These are phyloP conservation scores for Boletellus sp. DNA, from an alignment of 768 basidiomycete species.

Conservation along the genomic window DNA sequence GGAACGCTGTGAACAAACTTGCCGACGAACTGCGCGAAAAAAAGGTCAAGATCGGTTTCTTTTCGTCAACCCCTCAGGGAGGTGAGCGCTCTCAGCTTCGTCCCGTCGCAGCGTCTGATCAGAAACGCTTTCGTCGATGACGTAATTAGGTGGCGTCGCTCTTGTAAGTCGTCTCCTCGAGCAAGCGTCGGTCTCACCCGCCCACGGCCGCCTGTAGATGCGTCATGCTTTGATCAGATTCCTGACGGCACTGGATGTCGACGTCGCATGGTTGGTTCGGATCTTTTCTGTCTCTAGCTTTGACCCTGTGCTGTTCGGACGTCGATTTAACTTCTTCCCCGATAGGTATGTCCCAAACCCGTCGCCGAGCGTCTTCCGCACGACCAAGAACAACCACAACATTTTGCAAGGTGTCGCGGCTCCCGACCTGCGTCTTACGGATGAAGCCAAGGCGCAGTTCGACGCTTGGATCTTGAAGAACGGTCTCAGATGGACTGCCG, in stretches of 20 bases:
- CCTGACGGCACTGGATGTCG: conserved; percentile 73
- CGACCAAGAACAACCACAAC: conserved; percentile 94
- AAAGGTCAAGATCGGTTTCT: conserved; percentile 88
- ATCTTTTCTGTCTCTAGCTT: conserved; percentile 6
- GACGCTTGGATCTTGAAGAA: conserved; percentile 90
- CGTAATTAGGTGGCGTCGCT: conserved; percentile 77
- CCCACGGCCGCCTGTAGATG: conserved; percentile 52
- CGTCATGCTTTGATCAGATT: conserved; percentile 91
- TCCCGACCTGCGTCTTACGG: conserved; percentile 70
- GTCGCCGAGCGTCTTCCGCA: conserved; percentile 85
- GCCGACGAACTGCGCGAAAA: conserved; percentile 82
- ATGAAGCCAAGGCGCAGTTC: conserved; percentile 74
- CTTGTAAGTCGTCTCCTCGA: conserved; percentile 52
- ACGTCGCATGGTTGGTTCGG: conserved; percentile 69
- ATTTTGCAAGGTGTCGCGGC: conserved; percentile 90
- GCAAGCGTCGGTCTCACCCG: conserved; percentile 8
- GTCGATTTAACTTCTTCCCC: conserved; percentile 24
- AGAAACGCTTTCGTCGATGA: conserved; percentile 8
- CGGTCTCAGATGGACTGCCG: conserved; percentile 81
- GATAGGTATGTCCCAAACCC: conserved; percentile 84
- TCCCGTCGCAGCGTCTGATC: conserved; percentile 21
- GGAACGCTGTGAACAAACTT: conserved; percentile 78
- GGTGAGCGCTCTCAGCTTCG: conserved; percentile 41
- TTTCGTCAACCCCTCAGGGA: conserved; percentile 94
- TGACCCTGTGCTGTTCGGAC: neutral